These are phyloP conservation scores for Mycosarcoma maydis DNA, from an alignment of 1,284 basidiomycete species.

Conservation along the genomic window DNA sequence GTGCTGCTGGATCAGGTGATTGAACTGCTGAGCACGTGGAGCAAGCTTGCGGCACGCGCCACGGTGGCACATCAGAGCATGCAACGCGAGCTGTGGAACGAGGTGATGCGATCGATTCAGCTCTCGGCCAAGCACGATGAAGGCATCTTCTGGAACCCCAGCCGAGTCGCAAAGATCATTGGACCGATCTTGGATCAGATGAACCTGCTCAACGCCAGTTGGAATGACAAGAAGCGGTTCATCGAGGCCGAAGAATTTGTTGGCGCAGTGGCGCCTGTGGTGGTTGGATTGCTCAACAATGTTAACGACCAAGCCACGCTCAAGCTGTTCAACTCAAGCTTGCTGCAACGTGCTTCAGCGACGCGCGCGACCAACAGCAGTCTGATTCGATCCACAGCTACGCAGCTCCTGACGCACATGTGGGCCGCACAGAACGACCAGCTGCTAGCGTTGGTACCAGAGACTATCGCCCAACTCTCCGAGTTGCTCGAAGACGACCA, in stretches of 20 bases:
- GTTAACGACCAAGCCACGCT: slow-evolving; percentile 75
- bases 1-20: slow-evolving; percentile 76
- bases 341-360: slow-evolving; percentile 76
- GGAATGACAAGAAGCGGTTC: not conserved
- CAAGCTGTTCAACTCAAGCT: slow-evolving; percentile 80
- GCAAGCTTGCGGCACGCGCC: slow-evolving; percentile 29
- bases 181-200: slow-evolving; percentile 76
- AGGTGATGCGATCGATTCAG: slow-evolving; percentile 74
- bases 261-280: slow-evolving; percentile 21
- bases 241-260: slow-evolving; percentile 14
- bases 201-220: slow-evolving; percentile 8
- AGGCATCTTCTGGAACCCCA: slow-evolving; percentile 87
- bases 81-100: slow-evolving; percentile 72
- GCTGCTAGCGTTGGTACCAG: slow-evolving; percentile 70
- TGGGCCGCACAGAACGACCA: slow-evolving; percentile 76
- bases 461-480: slow-evolving; percentile 71
- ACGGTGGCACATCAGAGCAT: not conserved
- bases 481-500: slow-evolving; percentile 71
- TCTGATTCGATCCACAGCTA: slow-evolving; percentile 71
- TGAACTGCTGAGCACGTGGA: slow-evolving; percentile 72
- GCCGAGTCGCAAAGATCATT: slow-evolving; percentile 76
- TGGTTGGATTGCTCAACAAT: slow-evolving; percentile 72
- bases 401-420: slow-evolving; percentile 76
- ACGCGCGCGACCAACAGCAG: slow-evolving; percentile 71
- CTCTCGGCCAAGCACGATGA: slow-evolving; percentile 83